Evolutionary conservation across 768 basidiomycete species (phyloP).

Genomic region (Termitomyces sp.): DNA sequence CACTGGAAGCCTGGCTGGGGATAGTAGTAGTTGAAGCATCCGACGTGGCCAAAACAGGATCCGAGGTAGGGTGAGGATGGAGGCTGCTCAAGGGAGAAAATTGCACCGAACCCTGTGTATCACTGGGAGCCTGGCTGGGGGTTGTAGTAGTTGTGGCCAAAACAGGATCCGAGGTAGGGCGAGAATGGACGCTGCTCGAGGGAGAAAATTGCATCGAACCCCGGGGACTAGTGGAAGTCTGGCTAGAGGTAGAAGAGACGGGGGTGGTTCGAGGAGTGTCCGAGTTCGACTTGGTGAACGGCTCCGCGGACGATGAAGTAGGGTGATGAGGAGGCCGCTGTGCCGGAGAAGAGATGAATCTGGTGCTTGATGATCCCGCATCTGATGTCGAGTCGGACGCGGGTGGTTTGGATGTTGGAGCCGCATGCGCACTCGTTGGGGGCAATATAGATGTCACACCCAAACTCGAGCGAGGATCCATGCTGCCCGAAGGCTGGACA

Average conservation of each 20-base stretch:
- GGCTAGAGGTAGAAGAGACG: too few species aligned
- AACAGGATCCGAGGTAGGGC: too few species aligned
- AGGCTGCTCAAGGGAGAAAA: background rate
- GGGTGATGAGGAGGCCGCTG: background rate
- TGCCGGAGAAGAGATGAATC: background rate
- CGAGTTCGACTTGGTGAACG: background rate
- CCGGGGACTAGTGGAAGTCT: background rate
- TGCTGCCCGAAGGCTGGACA: too few species aligned
- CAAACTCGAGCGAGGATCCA: background rate
- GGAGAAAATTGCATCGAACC: too few species aligned
- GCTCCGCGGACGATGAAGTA: background rate
- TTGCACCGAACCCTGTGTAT: background rate
- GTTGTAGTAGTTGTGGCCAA: background rate
- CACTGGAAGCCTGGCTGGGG: background rate
- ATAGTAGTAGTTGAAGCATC: too few species aligned
- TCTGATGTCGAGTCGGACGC: too few species aligned
- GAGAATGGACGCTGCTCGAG: background rate
- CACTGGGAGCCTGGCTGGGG: background rate
- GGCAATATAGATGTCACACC: background rate
- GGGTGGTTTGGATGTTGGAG: background rate
- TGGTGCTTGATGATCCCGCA: background rate
- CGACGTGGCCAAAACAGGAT: background rate
- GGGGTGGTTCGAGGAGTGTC: background rate
- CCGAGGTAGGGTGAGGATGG: background rate
- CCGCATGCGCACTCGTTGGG: background rate